Percentiles rank a stretch among this genome's conserved stretches.
Conservation (phyloP, 2,329 filamentous ascomycete genomes). For the Dactylellina haptotyla region DNA sequence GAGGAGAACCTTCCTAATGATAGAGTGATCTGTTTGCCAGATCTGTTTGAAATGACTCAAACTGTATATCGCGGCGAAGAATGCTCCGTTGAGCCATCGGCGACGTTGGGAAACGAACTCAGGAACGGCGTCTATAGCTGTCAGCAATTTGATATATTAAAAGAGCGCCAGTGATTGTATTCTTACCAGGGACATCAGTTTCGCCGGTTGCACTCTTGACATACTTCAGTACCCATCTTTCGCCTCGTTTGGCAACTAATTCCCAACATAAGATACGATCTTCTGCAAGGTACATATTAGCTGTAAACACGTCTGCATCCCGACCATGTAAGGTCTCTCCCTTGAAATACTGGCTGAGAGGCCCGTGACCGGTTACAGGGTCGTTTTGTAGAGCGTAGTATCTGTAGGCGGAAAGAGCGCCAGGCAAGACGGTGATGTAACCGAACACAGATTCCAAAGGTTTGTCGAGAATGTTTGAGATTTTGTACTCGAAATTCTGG, state of each 20-base stretch:
- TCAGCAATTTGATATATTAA: slow-evolving; percentile 39
- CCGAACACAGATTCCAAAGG: slow-evolving; percentile 96
- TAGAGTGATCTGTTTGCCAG: slow-evolving; percentile 89
- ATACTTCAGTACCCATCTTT: slow-evolving; percentile 97
- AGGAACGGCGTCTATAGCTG: slow-evolving; percentile 77
- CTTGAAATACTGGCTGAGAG: slow-evolving; percentile 98
- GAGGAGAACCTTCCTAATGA: slow-evolving; percentile 87
- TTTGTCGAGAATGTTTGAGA: slow-evolving; percentile 99
- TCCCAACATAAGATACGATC: slow-evolving; percentile 94
- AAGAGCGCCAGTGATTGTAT: not conserved
- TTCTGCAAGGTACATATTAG: slow-evolving; percentile 93
- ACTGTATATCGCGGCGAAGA: slow-evolving; percentile 98
- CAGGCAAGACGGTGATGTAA: slow-evolving; percentile 97
- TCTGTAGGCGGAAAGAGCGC: slow-evolving; percentile 92
- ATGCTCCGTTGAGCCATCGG: slow-evolving; percentile 97
- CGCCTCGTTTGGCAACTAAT: slow-evolving; percentile 90
- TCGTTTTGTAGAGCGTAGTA: slow-evolving; percentile 98
- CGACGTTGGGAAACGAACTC: slow-evolving; percentile 97
- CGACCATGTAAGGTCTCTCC: slow-evolving; percentile 96
- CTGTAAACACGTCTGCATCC: slow-evolving; percentile 95
- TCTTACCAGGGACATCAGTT: slow-evolving; percentile 93
- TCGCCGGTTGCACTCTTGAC: slow-evolving; percentile 96
- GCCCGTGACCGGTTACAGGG: slow-evolving; percentile 85
- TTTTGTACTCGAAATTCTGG: slow-evolving; percentile 99
- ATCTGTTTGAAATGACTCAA: slow-evolving; percentile 94